Evolutionary conservation across 2,329 filamentous ascomycete genomes (phyloP).

Genomic region (Biscogniauxia marginata): DNA sequence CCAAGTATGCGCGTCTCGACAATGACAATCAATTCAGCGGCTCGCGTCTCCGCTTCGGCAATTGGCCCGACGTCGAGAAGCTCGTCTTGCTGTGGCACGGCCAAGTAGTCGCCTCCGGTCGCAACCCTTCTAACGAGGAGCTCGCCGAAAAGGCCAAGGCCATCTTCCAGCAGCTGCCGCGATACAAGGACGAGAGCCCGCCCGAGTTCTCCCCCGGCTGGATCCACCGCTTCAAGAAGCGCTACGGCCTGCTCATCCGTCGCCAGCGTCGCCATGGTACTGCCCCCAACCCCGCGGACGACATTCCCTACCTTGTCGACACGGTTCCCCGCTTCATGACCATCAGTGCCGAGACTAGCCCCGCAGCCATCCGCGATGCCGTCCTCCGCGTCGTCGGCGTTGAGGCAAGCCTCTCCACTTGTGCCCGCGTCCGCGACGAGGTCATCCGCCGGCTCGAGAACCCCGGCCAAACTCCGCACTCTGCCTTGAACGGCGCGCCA

Average conservation of each 20-base stretch:
- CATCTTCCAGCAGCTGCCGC: slow-evolving; percentile 57
- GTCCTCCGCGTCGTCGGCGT: slow-evolving; percentile 55
- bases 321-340: slow-evolving; percentile 59
- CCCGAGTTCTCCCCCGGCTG: slow-evolving; percentile 63
- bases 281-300: slow-evolving; percentile 49
- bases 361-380: slow-evolving; percentile 57
- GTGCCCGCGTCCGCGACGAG: slow-evolving; percentile 58
- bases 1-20: slow-evolving; percentile 61
- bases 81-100: slow-evolving; percentile 69
- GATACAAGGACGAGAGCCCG: slow-evolving; percentile 58
- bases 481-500: slow-evolving; percentile 20
- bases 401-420: slow-evolving; percentile 52
- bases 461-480: slow-evolving; percentile 35
- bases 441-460: slow-evolving; percentile 46
- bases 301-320: slow-evolving; percentile 60
- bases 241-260: slow-evolving; percentile 57
- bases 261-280: slow-evolving; percentile 54
- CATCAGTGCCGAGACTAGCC: slow-evolving; percentile 57
- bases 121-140: slow-evolving; percentile 61
- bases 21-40: slow-evolving; percentile 61
- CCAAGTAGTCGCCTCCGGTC: slow-evolving; percentile 48
- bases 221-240: slow-evolving; percentile 65
- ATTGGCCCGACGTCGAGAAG: slow-evolving; percentile 73
- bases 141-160: slow-evolving; percentile 60
- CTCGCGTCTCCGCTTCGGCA: slow-evolving; percentile 60